Conservation (phyloP, 2,329 filamentous ascomycete genomes). For the Cladosporium cucumerinum region DNA sequence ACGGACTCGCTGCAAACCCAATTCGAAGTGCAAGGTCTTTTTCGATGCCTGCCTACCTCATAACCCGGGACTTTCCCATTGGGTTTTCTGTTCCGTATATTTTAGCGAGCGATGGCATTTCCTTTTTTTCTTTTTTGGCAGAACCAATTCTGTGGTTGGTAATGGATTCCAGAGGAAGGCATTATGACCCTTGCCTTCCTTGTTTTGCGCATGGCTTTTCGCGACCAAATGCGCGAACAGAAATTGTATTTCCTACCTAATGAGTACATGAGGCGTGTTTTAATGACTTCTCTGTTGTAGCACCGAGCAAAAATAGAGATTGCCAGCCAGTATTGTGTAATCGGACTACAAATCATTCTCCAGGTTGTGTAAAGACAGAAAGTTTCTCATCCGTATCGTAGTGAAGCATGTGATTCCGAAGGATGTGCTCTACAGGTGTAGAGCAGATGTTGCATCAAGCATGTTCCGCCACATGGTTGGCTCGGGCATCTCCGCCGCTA, state of each 20-base stretch:
- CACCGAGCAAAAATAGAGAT: background rate
- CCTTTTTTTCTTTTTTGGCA: background rate
- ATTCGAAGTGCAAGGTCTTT: background rate
- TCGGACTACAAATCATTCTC: background rate
- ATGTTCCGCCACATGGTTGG: background rate
- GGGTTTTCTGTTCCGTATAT: background rate
- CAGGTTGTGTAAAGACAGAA: too few species aligned
- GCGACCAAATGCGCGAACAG: background rate
- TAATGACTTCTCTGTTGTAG: background rate
- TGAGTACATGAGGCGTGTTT: background rate
- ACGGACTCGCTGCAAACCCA: background rate
- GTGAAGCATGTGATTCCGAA: background rate
- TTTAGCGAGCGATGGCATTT: background rate
- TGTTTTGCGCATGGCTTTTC: background rate
- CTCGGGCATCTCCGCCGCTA: background rate
- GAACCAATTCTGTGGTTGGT: background rate
- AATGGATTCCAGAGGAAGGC: background rate
- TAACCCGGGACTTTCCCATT: background rate
- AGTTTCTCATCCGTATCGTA: background rate
- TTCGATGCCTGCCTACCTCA: background rate
- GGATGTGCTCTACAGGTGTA: background rate
- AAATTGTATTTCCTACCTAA: background rate
- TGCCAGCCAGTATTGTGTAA: background rate
- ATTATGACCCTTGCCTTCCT: background rate
- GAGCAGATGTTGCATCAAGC: background rate